These are phyloP conservation scores for Penicillium steckii DNA, from an alignment of 495 filamentous ascomycete species.

Conservation along the genomic window DNA sequence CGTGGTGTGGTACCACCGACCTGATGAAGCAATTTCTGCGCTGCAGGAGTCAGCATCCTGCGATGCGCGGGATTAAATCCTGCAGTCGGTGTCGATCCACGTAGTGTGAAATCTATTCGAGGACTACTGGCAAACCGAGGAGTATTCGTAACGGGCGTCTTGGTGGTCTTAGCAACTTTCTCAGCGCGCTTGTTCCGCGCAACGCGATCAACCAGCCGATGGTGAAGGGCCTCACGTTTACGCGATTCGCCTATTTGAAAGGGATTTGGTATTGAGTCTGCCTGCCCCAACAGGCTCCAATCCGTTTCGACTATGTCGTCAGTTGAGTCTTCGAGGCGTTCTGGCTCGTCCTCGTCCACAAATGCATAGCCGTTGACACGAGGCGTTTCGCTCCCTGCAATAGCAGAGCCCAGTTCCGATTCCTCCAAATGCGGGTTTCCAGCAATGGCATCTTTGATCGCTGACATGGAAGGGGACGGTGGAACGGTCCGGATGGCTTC, in stretches of 20 bases:
- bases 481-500: constrained; percentile 44
- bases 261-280: constrained; percentile 68
- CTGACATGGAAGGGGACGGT: constrained; percentile 77
- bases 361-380: constrained; percentile 91
- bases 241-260: constrained; percentile 78
- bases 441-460: constrained; percentile 82
- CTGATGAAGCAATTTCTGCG: constrained; percentile 69
- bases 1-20: constrained; percentile 53
- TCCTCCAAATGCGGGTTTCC: constrained; percentile 63
- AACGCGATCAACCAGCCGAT: constrained; percentile 86
- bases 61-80: constrained; percentile 6
- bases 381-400: constrained; percentile 71
- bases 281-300: constrained; percentile 50
- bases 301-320: constrained; percentile 17
- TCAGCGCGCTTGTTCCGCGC: constrained; percentile 67
- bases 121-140: constrained; percentile 80
- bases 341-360: constrained; percentile 77
- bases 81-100: constrained; percentile 44
- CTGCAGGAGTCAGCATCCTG: constrained; percentile 66
- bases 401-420: constrained; percentile 60
- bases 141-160: constrained; percentile 56
- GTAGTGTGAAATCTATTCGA: constrained; percentile 51
- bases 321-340: constrained; percentile 7
- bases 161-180: constrained; percentile 46
- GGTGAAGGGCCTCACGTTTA: constrained; percentile 78